These are phyloP conservation scores for Earliella scabrosa DNA, from an alignment of 1,284 basidiomycete species.

Conservation along the genomic window DNA sequence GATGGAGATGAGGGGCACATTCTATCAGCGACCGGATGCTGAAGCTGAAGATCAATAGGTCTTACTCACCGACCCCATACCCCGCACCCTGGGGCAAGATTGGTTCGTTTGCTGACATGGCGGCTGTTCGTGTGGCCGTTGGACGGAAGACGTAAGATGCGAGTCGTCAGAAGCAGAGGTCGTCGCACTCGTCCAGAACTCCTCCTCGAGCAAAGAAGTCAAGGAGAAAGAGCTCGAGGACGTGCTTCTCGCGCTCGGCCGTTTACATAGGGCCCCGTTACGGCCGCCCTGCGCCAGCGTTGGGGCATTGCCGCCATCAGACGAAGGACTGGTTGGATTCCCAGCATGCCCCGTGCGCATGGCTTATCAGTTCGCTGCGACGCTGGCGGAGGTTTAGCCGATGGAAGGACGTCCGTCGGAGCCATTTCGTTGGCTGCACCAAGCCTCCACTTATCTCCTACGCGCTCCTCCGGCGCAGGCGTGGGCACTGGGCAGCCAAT, in stretches of 20 bases:
- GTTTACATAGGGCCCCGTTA: conserved; percentile 4
- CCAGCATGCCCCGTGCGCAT: neutral
- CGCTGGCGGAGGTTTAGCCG: neutral
- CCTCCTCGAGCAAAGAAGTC: neutral
- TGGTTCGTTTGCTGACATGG: conserved; percentile 33
- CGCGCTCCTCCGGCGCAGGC: neutral
- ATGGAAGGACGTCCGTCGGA: too few relatives aligned
- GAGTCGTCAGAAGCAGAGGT: neutral
- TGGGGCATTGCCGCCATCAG: neutral
- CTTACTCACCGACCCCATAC: conserved; percentile 83
- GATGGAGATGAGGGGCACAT: conserved; percentile 7
- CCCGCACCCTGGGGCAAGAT: conserved; percentile 38
- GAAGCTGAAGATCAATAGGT: too few relatives aligned
- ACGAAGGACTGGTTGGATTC: neutral
- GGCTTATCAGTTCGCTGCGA: neutral
- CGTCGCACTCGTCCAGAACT: neutral
- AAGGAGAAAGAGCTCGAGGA: conserved; percentile 1
- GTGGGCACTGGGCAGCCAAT: neutral
- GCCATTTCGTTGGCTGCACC: neutral
- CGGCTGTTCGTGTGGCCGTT: neutral
- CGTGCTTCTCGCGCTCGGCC: neutral
- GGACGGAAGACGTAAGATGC: neutral
- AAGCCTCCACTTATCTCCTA: conserved; percentile 10
- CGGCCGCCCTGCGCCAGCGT: neutral
- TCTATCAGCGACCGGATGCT: too few relatives aligned